Evolutionary conservation across 768 basidiomycete genomes (phyloP).

Genomic region (Lactifluus rugatus): DNA sequence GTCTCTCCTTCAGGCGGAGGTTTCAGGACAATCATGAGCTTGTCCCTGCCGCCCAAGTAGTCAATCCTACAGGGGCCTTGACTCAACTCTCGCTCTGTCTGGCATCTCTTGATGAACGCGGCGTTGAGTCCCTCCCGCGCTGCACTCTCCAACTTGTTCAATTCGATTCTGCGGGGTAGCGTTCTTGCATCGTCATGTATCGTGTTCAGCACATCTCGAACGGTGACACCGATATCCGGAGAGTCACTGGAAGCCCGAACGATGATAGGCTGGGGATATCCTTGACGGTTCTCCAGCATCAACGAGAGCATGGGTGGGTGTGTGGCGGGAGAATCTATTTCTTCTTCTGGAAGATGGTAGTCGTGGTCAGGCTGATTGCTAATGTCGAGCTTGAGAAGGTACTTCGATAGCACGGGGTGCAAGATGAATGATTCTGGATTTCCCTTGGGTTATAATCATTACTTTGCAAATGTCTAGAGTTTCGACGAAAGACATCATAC

Average conservation of each 20-base stretch:
- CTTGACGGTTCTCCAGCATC: slow-evolving; percentile 5
- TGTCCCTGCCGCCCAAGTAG: neutral
- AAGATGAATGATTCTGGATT: neutral
- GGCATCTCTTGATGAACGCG: slow-evolving; percentile 1
- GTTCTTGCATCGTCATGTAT: neutral
- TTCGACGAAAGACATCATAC: neutral
- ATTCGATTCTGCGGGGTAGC: neutral
- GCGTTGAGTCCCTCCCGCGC: neutral
- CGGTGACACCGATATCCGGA: neutral
- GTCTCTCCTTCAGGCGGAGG: neutral
- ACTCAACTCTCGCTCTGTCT: neutral
- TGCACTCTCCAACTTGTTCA: neutral
- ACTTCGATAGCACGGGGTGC: neutral
- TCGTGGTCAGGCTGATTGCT: neutral
- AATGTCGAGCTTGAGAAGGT: slow-evolving; percentile 4
- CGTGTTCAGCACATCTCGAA: neutral
- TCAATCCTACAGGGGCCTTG: neutral
- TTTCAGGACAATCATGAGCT: slow-evolving; percentile 4
- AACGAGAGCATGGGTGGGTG: neutral
- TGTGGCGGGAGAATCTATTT: neutral
- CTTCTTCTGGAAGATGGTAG: slow-evolving; percentile 4
- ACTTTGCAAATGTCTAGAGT: no score
- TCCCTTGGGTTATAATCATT: neutral
- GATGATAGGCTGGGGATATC: neutral
- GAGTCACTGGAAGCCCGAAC: neutral